Base-by-base conservation (phyloP, 768 basidiomycete genomes). In the Suillus brevipes region DNA sequence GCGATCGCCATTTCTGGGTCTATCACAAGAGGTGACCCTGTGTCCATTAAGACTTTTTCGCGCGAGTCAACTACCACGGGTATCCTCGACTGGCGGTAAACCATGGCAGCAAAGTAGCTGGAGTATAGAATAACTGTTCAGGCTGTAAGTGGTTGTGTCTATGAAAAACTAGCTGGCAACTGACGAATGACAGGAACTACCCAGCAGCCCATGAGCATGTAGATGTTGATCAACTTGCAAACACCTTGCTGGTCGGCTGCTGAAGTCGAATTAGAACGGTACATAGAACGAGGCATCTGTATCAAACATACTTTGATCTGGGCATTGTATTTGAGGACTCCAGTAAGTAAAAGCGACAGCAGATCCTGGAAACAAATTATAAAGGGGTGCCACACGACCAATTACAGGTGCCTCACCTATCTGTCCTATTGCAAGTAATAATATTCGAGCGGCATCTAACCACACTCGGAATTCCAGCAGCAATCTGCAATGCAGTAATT, bases 201-300 rank as follows among this genome's bases (percentile, higher is more conserved):
- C 87, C 87, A 89, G 68, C 80, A 84, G 49, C 78, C 80, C 1
- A 85, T 68, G 59, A 85, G 64, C 42, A 86, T 81, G 66, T 80
- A 87, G 6, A 82, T 69, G 62, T 81, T 80, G 43, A 87, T 74
- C 10, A 85, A 72, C 61, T 76, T 76, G 69, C 87, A 89, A n/a
- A 81, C 72, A 12, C 77, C 80, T 60, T 76, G 72, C 52, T 80
- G 74, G 66, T 82, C 78, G 12, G 76, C 69, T 61, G 78, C 83
- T 84, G 59, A 7, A 25, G 43, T 40, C 60, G 31, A 47, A 25
- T 2, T 31, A 60, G 20, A 31, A 7, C 20, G 58, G 12, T 62
- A 34, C 23, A 25, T 20, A 59, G n/a, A 47, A 60, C 2, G n/a
- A 5, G 37, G 49, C 5, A 56, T 14, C 8, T 47, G 16, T 8